Base-by-base conservation (phyloP, 2,329 filamentous ascomycete species). In the Ophiostoma ulmi region DNA sequence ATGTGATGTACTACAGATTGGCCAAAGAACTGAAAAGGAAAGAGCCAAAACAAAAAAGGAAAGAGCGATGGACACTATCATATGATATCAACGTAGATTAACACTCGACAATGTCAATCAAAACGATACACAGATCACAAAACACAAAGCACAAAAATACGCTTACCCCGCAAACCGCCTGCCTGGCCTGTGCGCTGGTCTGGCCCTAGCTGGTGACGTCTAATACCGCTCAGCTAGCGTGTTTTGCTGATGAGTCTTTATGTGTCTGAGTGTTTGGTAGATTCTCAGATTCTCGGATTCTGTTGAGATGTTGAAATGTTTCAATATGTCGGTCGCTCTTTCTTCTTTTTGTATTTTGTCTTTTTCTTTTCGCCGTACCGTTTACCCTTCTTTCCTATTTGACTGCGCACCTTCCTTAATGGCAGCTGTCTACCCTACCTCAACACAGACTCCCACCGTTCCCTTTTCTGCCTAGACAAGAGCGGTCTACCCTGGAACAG, bases 131-230 rank as follows among this genome's bases (percentile, higher is more conserved):
- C 58, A 35, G 36, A 48, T 6, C 14, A 48, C 44, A 48, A 20
- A n/a, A 26, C 26, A 26, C 26, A 26, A 26, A 26, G 26, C 26
- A 31, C 52, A 58, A 44, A 44, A 48, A 48, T 48, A 26, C 58
- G 26, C 26, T 63, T 63, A 63, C 58, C 58, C 58, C 58, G 58
- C 58, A 63, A 63, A 63, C 58, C 58, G 31, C 31, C 58, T 63
- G 52, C 52, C 52, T 36, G 31, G 58, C 58, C 26, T 36, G 58
- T 63, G 58, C 58, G 52, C 52, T 48, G 44, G 44, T 17, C 44
- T 48, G 17, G 52, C 52, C 52, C 52, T 58, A 58, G 52, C n/a
- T 17, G 58, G 58, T 63, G 58, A 63, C 58, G 58, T 63, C 58
- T 61, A 31, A 31, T 55, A 55, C n/a, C n/a, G 17, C 52, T 8